Conservation (phyloP, 2,329 filamentous ascomycete species). For the Neocucurbitaria cava region DNA sequence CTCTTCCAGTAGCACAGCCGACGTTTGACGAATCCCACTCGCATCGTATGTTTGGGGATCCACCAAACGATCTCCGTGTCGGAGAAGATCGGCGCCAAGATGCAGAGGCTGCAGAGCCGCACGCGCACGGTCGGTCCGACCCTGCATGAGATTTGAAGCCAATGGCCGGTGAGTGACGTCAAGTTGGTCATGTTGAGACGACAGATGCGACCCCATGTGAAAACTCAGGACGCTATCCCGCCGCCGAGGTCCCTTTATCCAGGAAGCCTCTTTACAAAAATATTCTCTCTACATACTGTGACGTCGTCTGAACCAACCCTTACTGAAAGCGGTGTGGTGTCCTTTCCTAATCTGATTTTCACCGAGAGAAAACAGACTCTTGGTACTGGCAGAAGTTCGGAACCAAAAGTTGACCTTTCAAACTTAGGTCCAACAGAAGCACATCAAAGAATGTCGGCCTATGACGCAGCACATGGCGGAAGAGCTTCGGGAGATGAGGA, state of each 20-base stretch:
- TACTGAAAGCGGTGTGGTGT: background rate
- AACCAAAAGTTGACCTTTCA: background rate
- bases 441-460: slow-evolving; percentile 4
- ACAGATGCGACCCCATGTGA: slow-evolving; percentile 21
- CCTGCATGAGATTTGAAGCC: slow-evolving; percentile 23
- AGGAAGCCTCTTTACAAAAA: background rate
- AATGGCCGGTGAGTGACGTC: slow-evolving; percentile 28
- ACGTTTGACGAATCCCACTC: slow-evolving; percentile 15
- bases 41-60: slow-evolving; percentile 17
- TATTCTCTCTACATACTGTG: slow-evolving; percentile 10
- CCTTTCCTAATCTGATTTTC: background rate
- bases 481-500: slow-evolving; percentile 23
- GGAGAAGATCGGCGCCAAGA: slow-evolving; percentile 38
- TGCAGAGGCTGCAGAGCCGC: slow-evolving; percentile 39
- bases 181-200: slow-evolving; percentile 29
- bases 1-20: slow-evolving; percentile 21
- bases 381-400: background rate
- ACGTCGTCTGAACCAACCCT: slow-evolving; percentile 4
- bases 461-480: slow-evolving; percentile 34
- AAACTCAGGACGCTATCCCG: slow-evolving; percentile 19
- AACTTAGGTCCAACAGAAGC: background rate
- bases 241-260: slow-evolving; percentile 15
- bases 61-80: slow-evolving; percentile 20
- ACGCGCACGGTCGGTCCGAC: slow-evolving; percentile 31
- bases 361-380: background rate